These are phyloP conservation scores for Pinus albicaulis DNA, from an alignment of 75 land plant species.

Conservation along the genomic window DNA sequence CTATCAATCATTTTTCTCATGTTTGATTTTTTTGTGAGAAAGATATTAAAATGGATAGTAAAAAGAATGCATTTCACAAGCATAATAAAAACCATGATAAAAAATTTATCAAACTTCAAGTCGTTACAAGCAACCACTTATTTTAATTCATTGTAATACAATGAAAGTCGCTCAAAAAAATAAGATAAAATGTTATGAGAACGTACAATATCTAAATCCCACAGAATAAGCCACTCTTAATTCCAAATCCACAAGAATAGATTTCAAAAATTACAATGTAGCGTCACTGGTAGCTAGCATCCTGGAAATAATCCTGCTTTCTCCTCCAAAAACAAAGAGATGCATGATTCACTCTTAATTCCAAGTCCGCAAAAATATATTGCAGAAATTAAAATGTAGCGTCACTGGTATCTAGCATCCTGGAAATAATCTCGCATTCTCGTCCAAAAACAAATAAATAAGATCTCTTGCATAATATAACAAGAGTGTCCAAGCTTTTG, in stretches of 20 bases:
- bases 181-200: background rate
- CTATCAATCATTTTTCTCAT: no score
- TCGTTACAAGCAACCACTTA: no score
- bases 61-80: no score
- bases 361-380: background rate
- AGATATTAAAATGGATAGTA: no score
- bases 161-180: background rate
- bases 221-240: background rate
- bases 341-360: background rate
- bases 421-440: background rate
- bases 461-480: background rate
- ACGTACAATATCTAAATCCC: background rate
- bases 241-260: background rate
- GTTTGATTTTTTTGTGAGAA: no score
- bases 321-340: background rate
- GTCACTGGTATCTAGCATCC: background rate
- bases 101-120: no score
- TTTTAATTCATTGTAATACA: no score
- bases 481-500: background rate
- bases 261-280: background rate
- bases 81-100: no score
- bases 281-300: background rate
- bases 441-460: background rate
- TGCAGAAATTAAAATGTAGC: constrained; percentile 4
- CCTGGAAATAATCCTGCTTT: background rate